Percentiles rank a stretch among this genome's conserved stretches.
These are phyloP conservation scores for Botrytis cinerea DNA, from an alignment of 2,329 filamentous ascomycete genomes.

Conservation along the genomic window DNA sequence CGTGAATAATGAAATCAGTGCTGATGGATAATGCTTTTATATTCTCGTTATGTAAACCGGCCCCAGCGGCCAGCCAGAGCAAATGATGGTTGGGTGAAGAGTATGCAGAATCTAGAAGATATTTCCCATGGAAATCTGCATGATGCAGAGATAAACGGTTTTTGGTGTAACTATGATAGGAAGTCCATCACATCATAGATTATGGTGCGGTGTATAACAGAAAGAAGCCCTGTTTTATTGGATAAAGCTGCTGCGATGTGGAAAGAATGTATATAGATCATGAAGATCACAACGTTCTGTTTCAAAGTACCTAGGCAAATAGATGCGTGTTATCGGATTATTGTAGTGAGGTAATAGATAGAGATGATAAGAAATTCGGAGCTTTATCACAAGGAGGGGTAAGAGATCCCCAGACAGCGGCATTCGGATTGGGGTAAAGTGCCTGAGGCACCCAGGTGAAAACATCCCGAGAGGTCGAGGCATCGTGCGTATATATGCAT, in stretches of 20 bases:
- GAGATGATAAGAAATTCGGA: constrained; percentile 21
- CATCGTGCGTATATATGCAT: not conserved
- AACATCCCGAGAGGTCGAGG: not conserved
- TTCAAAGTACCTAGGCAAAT: not conserved
- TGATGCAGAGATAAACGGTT: constrained; percentile 13
- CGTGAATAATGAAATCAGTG: constrained; percentile 16
- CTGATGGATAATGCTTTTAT: constrained; percentile 7
- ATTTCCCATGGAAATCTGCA: not conserved
- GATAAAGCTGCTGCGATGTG: not conserved
- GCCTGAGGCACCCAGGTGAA: not conserved
- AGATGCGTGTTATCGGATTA: not conserved
- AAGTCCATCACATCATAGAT: not conserved
- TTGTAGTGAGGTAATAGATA: constrained; percentile 25
- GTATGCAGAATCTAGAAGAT: not conserved
- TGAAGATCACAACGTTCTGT: constrained; percentile 1
- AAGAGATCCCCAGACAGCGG: not conserved
- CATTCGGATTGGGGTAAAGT: not conserved
- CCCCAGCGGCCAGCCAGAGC: not conserved
- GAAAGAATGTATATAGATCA: not conserved
- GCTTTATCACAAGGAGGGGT: constrained; percentile 22
- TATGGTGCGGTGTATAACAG: not conserved
- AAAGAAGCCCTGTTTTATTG: not conserved
- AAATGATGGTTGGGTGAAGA: constrained; percentile 8
- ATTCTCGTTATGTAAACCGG: constrained; percentile 16
- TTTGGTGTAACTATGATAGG: constrained; percentile 19